Base-by-base conservation (phyloP, 176 grass and related monocot species). In the Phragmites australis region DNA sequence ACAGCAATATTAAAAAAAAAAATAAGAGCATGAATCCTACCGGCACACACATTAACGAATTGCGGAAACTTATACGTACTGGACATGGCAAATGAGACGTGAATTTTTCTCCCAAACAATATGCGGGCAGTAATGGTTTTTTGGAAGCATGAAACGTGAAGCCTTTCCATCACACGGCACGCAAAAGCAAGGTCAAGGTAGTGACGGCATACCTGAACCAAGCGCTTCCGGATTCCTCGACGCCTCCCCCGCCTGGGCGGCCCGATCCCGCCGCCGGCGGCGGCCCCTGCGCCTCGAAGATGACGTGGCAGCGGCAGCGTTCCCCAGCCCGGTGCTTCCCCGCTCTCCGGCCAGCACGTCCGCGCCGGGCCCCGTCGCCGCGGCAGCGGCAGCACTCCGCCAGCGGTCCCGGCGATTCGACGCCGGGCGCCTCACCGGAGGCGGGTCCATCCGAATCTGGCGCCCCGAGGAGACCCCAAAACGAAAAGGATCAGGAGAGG, bases 371-470 rank as follows among this genome's bases (percentile, higher is more conserved):
- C 5, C 42, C 61, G 44, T 8, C 54, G 55, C 51, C 31, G 61
- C 43, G 44, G 34, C 44, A 2, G 57, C 58, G 12, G 18, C 43
- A 0, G 45, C 78, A 1, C n/a, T 56, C 32, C 81, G 58, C 1
- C 59, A 34, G 16, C 54, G 16, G 63, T 17, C 6, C 65, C 32
- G 57, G 13, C 27, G 65, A 16, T 9, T 57, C 17, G 51, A 70
- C 39, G 25, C 6, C 11, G 53, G 11, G 22, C 30, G 5, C 29
- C 16, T 42, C 51, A 53, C 22, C 42, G 65, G 16, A 42, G 63
- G 72, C 56, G 72, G 44, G 68, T 82, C 79, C 85, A 74, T 86
- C 76, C 84, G 51, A 68, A 80, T 86, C 76, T 86, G 68, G 31
- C 48, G 49, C 29, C 34, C 57, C 45, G 39, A 41, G 51, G 45